Base-by-base conservation (phyloP, 192 early-diverging fungal genomes). In the Podila verticillata region DNA sequence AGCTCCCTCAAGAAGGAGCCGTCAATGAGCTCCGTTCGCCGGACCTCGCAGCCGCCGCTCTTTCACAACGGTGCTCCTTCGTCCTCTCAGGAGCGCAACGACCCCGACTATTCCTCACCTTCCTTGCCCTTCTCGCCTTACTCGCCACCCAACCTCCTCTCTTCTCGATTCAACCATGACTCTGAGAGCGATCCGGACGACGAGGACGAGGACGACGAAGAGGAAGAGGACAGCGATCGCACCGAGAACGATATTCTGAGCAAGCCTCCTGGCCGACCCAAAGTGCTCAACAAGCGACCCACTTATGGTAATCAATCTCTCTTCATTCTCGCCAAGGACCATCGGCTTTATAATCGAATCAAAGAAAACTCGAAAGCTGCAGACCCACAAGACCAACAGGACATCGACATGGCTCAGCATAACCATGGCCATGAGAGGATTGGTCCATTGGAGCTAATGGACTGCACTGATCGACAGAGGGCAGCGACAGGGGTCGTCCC, bases 221-320 rank as follows among this genome's bases (percentile, higher is more conserved):
- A 80, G 24, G 70, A 80, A 5, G 58, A 69, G 22, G 77, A 80
- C 77, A 80, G 77, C 39, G 77, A 80, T 56, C 77, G 70, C 31
- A 80, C 77, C n/a, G 77, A 80, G 57, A 70, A 70, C 31, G 77
- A 80, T 34, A 68, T 60, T 10, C 34, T 48, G 7, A 32, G 29
- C 30, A 72, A 72, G 56, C 28, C 75, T 10, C 9, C 47, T 13
- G 17, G 44, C 63, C 35, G 51, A 26, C 34, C 70, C 44, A 80
- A 72, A 54, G 22, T 28, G 8, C 5, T 51, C 13, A 20, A 19
- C 57, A 80, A 66, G 57, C 77, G 77, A 20, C 28, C 66, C 28
- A 9, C 54, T 13, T 34, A 54, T 68, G 75, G 75, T 79, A 60
- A 20, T 32, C 58, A 26, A 26, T 60, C 17, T 57, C 30, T 3